Base-by-base conservation (phyloP, 176 grass and related monocot genomes). In the Raddia distichophylla region DNA sequence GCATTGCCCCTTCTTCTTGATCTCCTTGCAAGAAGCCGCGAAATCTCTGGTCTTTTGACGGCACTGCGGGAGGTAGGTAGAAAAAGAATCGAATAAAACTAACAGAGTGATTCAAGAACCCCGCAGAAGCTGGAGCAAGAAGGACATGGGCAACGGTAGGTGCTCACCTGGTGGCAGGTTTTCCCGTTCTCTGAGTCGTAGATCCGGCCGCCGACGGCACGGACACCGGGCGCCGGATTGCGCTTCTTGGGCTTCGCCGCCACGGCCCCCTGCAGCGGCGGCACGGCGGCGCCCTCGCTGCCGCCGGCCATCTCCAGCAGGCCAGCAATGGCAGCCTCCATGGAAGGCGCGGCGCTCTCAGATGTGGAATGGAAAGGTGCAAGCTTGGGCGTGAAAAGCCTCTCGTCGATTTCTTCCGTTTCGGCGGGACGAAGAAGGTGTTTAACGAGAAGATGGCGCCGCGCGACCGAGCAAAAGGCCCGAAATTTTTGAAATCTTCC, bases 21-120 rank as follows among this genome's bases (percentile, higher is more conserved):
- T 40, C 79, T 89, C 85, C 74, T 83, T 93, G 85, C 95, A 98
- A n/a, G 84, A 48, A 35, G 81, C 95, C 8, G 88, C 44, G 8
- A 93, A 95, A 62, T 93, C 93, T 69, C 74, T 93, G 12, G 90
- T 98, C 82, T 93, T 98, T 78, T 98, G 95, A 3, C 95, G 92
- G 71, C 95, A 98, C 95, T 98, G 76, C 70, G 34, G 44, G 3
- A 53, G 33, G 46, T 3, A 18, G 59, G 69, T 22, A 67, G 43
- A 52, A 7, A 60, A 69, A n/a, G 4, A 73, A 57, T 37, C 33
- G 64, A 68, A 80, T 71, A 55, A 66, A 45, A 14, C 55, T 45
- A 33, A 47, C 62, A 6, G 18, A 3, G 15, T 47, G 20, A 52
- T 27, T 27, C 27, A 1, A 83, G n/a, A 18, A 43, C 10, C 77